A percentile compares a stretch with the other conserved stretches of the same genome.
Evolutionary conservation across 371 early-diverging fungal genomes (phyloP).

Genomic region (Coemansia sp.): DNA sequence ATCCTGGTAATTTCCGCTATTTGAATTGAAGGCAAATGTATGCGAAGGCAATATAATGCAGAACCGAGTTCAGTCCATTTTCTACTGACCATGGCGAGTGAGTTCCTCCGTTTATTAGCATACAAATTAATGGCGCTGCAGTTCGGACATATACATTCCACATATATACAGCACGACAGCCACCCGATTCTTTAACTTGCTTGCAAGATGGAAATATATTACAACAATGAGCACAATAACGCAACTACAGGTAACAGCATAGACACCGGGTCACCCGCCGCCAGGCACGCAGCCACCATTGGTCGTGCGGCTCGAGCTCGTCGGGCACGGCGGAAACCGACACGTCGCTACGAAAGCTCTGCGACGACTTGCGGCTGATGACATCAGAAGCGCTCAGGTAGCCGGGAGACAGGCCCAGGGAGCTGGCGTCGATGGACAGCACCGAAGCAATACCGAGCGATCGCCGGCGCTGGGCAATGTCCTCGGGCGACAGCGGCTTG

Average conservation of each 20-base stretch:
- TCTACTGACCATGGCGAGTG: too few relatives aligned
- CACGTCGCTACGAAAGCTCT: slow-evolving; percentile 7
- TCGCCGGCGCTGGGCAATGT: slow-evolving; percentile 39
- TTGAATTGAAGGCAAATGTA: too few relatives aligned
- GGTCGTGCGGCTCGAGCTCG: neutral
- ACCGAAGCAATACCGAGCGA: slow-evolving; percentile 34
- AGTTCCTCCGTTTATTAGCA: too few relatives aligned
- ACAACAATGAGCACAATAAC: too few relatives aligned
- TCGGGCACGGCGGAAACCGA: neutral
- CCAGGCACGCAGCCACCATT: neutral
- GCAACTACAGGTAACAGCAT: neutral
- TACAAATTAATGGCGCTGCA: too few relatives aligned
- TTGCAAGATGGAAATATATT: too few relatives aligned
- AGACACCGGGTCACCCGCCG: neutral
- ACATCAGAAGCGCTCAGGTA: neutral
- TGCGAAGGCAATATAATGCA: too few relatives aligned
- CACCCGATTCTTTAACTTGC: too few relatives aligned
- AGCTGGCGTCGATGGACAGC: slow-evolving; percentile 7
- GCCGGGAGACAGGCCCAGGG: slow-evolving; percentile 1
- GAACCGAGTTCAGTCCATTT: too few relatives aligned
- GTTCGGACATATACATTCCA: too few relatives aligned
- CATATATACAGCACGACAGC: too few relatives aligned
- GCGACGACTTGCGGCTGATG: slow-evolving; percentile 6
- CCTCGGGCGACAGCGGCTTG: slow-evolving; percentile 39
- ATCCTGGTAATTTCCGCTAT: too few relatives aligned